Evolutionary conservation across 2,329 filamentous ascomycete genomes (phyloP), one percentile per base, ranked within the genome.

Genomic region (Colletotrichum sidae): DNA sequence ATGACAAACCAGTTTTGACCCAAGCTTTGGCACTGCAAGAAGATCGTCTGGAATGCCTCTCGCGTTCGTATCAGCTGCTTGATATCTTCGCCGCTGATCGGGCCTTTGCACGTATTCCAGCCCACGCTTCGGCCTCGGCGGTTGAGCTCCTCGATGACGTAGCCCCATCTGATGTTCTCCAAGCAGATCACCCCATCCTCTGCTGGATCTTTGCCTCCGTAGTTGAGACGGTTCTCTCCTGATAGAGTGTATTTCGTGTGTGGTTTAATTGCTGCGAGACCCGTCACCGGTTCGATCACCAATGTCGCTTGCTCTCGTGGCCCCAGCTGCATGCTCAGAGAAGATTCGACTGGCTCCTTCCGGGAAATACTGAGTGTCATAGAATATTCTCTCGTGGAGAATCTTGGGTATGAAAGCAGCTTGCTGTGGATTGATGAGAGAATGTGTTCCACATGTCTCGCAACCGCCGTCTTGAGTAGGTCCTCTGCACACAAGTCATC

Each of bases 1-100:
- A 90, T 89, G 44, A 96, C 79, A 68, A 90, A 87, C 92, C 93
- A 97, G 56, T 86, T 81, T 12, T 85, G 74, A 9, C 83, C 84
- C 92, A 94, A 97, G n/a, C 87, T 88, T 63, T 82, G 81, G 71
- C 89, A 90, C 71, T 85, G 87, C 68, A 96, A 89, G 79, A 94
- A 92, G 13, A 89, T 81, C 41, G 86, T 82, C 62, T 90, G 88
- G 65, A 89, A 84, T 55, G 88, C 81, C 56, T 91, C 87, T 44
- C 87, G 83, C 11, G 88, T 86, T 67, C 91, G 90, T 42, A 90
- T 79, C 17, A 87, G 80, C 59, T 84, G 84, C 66, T 89, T 86
- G 52, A 89, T 73, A 71, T 88, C 82, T 76, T 91, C 83, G 67
- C 75, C 59, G 67, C 80, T 79, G 52, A 88, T 75, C 11, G 85